Evolutionary conservation across 2,329 filamentous ascomycete species (phyloP).

Genomic region (Apiospora hydei): DNA sequence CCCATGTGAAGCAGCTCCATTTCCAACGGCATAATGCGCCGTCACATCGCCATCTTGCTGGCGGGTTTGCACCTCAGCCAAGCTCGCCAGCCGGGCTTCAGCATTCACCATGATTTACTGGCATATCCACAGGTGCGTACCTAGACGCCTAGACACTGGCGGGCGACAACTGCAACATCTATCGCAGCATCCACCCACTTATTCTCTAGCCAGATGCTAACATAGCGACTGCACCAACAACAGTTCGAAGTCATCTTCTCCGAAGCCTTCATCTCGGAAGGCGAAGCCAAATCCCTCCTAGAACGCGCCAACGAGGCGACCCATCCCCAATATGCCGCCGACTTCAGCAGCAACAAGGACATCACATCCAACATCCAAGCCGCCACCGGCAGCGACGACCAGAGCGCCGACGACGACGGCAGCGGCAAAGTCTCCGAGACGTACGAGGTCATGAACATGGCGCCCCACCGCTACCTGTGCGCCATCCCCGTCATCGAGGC

Average conservation of each 20-base stretch:
- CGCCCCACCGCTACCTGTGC: slow-evolving; percentile 80
- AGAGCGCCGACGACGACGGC: slow-evolving; percentile 40
- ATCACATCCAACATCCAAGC: slow-evolving; percentile 35
- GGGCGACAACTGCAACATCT: background rate
- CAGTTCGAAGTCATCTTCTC: slow-evolving; percentile 85
- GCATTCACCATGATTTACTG: slow-evolving; percentile 85
- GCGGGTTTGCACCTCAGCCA: slow-evolving; percentile 50
- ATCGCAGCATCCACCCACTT: background rate
- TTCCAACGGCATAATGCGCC: slow-evolving; percentile 53
- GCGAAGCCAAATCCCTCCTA: slow-evolving; percentile 71
- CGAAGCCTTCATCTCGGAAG: slow-evolving; percentile 73
- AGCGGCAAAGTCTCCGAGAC: slow-evolving; percentile 48
- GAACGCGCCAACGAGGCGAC: slow-evolving; percentile 49
- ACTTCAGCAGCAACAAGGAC: slow-evolving; percentile 41
- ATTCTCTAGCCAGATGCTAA: background rate
- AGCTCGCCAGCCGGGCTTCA: slow-evolving; percentile 70
- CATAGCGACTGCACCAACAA: background rate
- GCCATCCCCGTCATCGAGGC: slow-evolving; percentile 76
- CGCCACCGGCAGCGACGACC: slow-evolving; percentile 28
- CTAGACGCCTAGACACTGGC: background rate
- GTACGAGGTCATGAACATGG: slow-evolving; percentile 79
- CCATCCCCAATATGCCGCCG: slow-evolving; percentile 46
- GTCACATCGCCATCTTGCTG: slow-evolving; percentile 49
- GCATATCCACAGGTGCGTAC: slow-evolving; percentile 81
- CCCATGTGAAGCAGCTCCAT: background rate